phyloP scores from a whole-genome alignment of 169 alveolate genomes.

The Eimeria tenella region DNA sequence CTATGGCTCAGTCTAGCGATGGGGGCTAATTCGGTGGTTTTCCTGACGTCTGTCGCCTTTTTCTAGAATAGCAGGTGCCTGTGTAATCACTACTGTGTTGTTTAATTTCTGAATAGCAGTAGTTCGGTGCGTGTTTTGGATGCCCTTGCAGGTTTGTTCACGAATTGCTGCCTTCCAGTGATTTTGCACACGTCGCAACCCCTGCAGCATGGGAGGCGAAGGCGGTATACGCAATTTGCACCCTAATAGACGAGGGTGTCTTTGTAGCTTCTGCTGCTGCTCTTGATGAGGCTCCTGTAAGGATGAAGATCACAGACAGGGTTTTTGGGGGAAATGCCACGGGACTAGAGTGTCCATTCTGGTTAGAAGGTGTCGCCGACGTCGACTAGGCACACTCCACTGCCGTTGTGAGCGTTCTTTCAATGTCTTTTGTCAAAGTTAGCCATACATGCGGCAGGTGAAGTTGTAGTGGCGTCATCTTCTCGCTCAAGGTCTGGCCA shows the following conservation, averaged over 20 bases:
- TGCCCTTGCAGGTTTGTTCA: constrained; percentile 40
- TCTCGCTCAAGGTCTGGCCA: not conserved
- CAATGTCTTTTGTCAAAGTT: not conserved
- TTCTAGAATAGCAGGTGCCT: no score
- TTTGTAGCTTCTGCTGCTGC: constrained; percentile 52
- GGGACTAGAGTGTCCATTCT: constrained; percentile 23
- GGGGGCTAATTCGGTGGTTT: no score
- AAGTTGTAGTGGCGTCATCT: not conserved
- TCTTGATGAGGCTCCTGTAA: not conserved
- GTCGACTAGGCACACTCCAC: constrained; percentile 13
- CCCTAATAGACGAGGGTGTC: constrained; percentile 56
- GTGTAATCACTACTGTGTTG: no score
- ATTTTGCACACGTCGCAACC: not conserved
- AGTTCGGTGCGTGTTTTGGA: not conserved
- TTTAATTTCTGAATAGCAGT: not conserved
- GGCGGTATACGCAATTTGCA: constrained; percentile 43
- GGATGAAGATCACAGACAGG: not conserved
- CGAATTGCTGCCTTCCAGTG: constrained; percentile 28
- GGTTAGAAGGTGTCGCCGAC: constrained; percentile 53
- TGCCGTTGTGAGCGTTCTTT: not conserved
- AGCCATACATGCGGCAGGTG: not conserved
- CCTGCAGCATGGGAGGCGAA: constrained; percentile 61
- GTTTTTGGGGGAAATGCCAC: not conserved
- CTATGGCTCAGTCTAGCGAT: no score
- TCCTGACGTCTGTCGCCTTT: not conserved